Evolutionary conservation across 208 protist species (phyloP).

Genomic region (Trypanosoma mega): DNA sequence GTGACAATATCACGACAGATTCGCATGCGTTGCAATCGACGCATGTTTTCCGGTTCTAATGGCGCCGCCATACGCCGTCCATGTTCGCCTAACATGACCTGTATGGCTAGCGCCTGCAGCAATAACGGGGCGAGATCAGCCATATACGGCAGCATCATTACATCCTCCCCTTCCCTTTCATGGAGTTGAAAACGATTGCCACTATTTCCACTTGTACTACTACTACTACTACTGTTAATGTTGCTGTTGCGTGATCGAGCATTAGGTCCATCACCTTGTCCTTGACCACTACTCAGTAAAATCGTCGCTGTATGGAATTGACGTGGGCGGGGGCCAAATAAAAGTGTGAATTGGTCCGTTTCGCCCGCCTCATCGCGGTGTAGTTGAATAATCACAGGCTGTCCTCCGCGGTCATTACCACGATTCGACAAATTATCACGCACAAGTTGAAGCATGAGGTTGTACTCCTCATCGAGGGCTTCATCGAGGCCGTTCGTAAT

Average conservation of each 20-base stretch:
- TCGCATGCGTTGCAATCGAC: slow-evolving; percentile 14
- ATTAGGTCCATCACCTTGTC: no score
- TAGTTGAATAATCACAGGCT: slow-evolving; percentile 17
- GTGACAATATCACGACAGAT: slow-evolving; percentile 8
- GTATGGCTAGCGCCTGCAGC: slow-evolving; percentile 21
- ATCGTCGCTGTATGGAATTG: no score
- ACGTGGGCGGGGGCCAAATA: slow-evolving; percentile 17
- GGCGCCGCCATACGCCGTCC: slow-evolving; percentile 24
- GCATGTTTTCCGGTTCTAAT: slow-evolving; percentile 14
- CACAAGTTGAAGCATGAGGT: slow-evolving; percentile 22
- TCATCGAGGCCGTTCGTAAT: slow-evolving; percentile 3
- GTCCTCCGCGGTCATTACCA: neutral
- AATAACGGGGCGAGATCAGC: slow-evolving; percentile 18
- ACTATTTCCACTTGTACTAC: no score
- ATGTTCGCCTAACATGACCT: slow-evolving; percentile 22
- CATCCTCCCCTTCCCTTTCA: no score
- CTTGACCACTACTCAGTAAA: no score
- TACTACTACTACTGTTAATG: no score
- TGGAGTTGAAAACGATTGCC: no score
- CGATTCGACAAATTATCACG: slow-evolving; percentile 14
- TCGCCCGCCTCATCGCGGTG: slow-evolving; percentile 9
- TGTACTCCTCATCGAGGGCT: slow-evolving; percentile 20
- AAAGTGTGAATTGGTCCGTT: slow-evolving; percentile 19
- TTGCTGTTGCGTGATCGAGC: no score
- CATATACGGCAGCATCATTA: slow-evolving; percentile 11